Percentiles rank a stretch among this genome's conserved stretches.
These are phyloP conservation scores for Trametes maxima DNA, from an alignment of 768 basidiomycete genomes.

Conservation along the genomic window DNA sequence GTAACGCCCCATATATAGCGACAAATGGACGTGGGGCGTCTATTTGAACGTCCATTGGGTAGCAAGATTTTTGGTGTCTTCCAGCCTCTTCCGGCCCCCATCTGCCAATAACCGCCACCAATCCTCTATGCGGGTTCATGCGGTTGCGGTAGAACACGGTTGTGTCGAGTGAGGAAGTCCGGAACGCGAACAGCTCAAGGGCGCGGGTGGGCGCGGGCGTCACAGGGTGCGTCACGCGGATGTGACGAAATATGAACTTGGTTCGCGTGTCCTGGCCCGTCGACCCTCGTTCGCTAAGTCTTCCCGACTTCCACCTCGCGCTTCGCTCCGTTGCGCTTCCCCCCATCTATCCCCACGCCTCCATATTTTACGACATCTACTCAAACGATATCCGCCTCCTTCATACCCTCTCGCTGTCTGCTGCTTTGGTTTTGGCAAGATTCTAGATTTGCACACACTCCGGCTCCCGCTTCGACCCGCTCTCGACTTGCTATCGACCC, in stretches of 20 bases:
- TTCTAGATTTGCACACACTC: conserved; percentile 10
- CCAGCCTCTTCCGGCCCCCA: too few species aligned
- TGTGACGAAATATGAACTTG: conserved; percentile 22
- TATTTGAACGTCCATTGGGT: too few species aligned
- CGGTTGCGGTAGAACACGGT: too few species aligned
- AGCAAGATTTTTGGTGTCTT: too few species aligned
- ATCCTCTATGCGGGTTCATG: too few species aligned
- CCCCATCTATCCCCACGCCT: conserved; percentile 14
- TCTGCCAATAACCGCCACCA: too few species aligned
- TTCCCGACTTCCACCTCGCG: background rate
- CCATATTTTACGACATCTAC: conserved; percentile 18
- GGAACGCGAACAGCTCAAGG: too few species aligned
- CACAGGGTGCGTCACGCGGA: conserved; percentile 11
- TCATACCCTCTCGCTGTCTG: background rate
- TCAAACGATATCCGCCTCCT: background rate
- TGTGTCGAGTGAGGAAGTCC: too few species aligned
- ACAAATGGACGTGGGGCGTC: too few species aligned
- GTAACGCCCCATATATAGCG: too few species aligned
- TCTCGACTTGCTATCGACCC: conserved; percentile 3
- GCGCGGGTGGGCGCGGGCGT: background rate
- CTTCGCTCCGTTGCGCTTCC: conserved; percentile 15
- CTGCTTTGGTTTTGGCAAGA: conserved; percentile 2
- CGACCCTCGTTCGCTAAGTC: background rate
- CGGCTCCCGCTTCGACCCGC: conserved; percentile 4
- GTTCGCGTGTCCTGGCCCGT: background rate